phyloP scores from a whole-genome alignment of 371 early-diverging fungal genomes.

The Synchytrium microbalum region DNA sequence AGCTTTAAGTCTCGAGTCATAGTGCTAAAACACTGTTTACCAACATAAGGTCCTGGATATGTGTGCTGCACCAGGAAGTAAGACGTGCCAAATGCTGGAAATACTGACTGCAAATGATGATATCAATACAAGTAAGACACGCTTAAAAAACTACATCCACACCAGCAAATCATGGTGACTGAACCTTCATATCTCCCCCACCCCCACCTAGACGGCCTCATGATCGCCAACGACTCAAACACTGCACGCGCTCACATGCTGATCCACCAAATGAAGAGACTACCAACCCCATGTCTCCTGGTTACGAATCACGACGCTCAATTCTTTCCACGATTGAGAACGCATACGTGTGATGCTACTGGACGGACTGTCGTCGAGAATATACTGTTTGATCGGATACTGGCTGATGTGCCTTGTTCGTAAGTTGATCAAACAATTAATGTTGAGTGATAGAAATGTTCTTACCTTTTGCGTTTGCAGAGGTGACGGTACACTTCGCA shows the following conservation, averaged over 20 bases:
- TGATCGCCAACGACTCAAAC: constrained; percentile 98
- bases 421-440: constrained; percentile 1
- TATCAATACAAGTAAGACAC: constrained; percentile 47
- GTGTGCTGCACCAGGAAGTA: constrained; percentile 62
- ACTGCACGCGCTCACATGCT: constrained; percentile 87
- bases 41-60: constrained; percentile 1
- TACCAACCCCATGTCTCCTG: constrained; percentile 83
- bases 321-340: constrained; percentile 59
- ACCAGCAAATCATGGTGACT: background rate
- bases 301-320: constrained; percentile 96
- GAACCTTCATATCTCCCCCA: background rate
- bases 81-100: constrained; percentile 79
- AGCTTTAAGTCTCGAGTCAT: background rate
- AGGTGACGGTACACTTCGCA: constrained; percentile 98
- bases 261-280: constrained; percentile 89
- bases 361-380: constrained; percentile 1
- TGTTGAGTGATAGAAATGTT: background rate
- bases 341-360: background rate
- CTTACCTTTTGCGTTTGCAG: constrained; percentile 33
- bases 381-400: constrained; percentile 87
- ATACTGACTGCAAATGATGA: constrained; percentile 69
- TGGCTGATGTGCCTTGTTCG: constrained; percentile 96
- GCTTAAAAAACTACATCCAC: constrained; percentile 12
- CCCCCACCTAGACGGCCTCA: constrained; percentile 58
- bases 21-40: background rate